Base-by-base conservation (phyloP, 2,329 filamentous ascomycete species). In the Tolypocladium capitatum region DNA sequence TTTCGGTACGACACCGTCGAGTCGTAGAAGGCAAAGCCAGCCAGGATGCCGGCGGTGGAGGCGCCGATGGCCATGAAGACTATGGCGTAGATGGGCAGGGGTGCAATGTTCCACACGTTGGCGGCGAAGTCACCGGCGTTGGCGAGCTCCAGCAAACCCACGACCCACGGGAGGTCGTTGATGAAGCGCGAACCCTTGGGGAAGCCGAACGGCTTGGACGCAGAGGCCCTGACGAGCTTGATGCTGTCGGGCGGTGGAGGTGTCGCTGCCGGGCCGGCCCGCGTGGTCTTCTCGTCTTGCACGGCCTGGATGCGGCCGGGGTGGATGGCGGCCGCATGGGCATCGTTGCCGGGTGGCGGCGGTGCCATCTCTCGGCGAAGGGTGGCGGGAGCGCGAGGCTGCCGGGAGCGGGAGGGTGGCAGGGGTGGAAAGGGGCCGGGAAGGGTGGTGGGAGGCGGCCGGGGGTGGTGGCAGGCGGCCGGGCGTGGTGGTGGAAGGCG, bases 61-160 rank as follows among this genome's bases (percentile, higher is more conserved):
- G 70, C 76, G 1, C 75, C 75, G 3, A 78, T 59, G 0, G 63
- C 73, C 75, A 79, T 78, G 5, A 77, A 59, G 0, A 69, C 66
- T 1, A 69, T 58, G 9, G 72, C 75, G 45, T 71, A 71, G 1
- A 56, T 52, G 0, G 75, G 75, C 0, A 75, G 66, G 0, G 74
- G 75, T 0, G 68, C 60, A 1, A 69, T 52, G 52, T 79, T 78
- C 72, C 73, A 79, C 1, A 78, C 68, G 47, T 79, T 78, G 48
- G 75, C 75, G 0, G 75, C 73, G 47, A 78, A 78, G 53, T 79
- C 75, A 2, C 69, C 68, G 0, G 73, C 73, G 54, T 79, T 79
- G 46, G 71, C 72, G 2, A 77, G 63, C 50, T 79, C 75, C 18
- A 79, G 68, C 43, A 72, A 72, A 1, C 73, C 76, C 1, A 76